Conservation (phyloP, 2,329 filamentous ascomycete species). For the Neopestalotiopsis clavispora region DNA sequence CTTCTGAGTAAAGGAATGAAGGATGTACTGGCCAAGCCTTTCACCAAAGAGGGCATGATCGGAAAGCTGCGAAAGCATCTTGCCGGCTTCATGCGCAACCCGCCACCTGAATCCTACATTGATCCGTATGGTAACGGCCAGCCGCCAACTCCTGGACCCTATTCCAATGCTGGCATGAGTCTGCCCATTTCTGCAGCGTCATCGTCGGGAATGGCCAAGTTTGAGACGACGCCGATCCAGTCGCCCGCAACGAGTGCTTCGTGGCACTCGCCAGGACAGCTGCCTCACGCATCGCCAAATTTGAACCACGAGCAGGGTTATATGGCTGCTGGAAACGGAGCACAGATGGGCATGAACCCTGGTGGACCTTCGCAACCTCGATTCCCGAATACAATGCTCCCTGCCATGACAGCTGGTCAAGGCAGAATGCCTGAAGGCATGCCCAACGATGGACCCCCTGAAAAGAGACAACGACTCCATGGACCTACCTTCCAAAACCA, state of each 20-base stretch:
- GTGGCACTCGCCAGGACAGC: conserved; percentile 58
- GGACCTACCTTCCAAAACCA: conserved; percentile 5
- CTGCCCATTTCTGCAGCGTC: conserved; percentile 38
- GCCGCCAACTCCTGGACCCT: conserved; percentile 37
- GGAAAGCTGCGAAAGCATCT: conserved; percentile 89
- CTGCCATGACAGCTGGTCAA: conserved; percentile 31
- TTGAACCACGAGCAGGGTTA: conserved; percentile 53
- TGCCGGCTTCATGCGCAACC: conserved; percentile 77
- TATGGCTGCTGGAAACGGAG: conserved; percentile 44
- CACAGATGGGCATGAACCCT: conserved; percentile 43
- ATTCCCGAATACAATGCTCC: conserved; percentile 46
- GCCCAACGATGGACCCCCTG: conserved; percentile 19
- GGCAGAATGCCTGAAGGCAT: conserved; percentile 16
- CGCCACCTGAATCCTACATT: conserved; percentile 45
- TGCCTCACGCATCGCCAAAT: conserved; percentile 54
- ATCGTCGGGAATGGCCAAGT: conserved; percentile 48
- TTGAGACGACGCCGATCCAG: conserved; percentile 60
- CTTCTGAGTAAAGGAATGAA: conserved; percentile 76
- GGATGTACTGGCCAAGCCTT: conserved; percentile 94
- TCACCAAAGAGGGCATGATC: conserved; percentile 85
- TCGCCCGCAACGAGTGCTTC: conserved; percentile 53
- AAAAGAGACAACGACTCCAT: conserved; percentile 21
- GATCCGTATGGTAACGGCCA: conserved; percentile 37
- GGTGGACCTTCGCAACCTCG: conserved; percentile 41
- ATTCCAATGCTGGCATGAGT: conserved; percentile 37